phyloP scores from a whole-genome alignment of 2,329 filamentous ascomycete species.

The Sporothrix pseudoabietina region DNA sequence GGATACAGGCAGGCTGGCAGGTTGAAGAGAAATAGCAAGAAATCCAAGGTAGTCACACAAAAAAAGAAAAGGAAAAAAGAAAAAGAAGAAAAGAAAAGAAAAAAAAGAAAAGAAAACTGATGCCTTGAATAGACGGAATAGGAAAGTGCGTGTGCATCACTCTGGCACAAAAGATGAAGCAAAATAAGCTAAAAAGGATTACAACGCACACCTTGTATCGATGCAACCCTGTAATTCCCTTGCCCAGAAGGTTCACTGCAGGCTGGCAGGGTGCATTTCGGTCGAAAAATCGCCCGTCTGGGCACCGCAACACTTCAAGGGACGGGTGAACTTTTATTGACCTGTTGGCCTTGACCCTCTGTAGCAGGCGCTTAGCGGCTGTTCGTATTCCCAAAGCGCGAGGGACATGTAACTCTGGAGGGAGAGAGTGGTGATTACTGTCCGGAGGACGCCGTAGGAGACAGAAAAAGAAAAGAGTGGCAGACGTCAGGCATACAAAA shows the following conservation, averaged over 20 bases:
- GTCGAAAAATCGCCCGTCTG: background rate
- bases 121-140: conserved; percentile 11
- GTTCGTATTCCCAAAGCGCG: background rate
- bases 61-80: background rate
- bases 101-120: background rate
- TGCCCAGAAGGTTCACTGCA: background rate
- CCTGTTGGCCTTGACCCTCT: background rate
- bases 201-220: background rate
- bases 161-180: background rate
- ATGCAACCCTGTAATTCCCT: background rate
- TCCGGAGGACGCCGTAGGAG: background rate
- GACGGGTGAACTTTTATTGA: background rate
- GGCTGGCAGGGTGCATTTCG: background rate
- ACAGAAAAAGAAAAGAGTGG: conserved; percentile 3
- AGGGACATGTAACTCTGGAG: background rate
- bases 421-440: background rate
- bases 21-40: background rate
- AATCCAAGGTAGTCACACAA: background rate
- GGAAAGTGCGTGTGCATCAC: background rate
- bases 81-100: background rate
- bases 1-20: background rate
- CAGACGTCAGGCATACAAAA: background rate
- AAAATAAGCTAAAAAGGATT: background rate
- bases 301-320: background rate
- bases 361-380: conserved; percentile 22